These are phyloP conservation scores for Rhododendron molle DNA, from an alignment of 148 eudicot genomes.

Conservation along the genomic window DNA sequence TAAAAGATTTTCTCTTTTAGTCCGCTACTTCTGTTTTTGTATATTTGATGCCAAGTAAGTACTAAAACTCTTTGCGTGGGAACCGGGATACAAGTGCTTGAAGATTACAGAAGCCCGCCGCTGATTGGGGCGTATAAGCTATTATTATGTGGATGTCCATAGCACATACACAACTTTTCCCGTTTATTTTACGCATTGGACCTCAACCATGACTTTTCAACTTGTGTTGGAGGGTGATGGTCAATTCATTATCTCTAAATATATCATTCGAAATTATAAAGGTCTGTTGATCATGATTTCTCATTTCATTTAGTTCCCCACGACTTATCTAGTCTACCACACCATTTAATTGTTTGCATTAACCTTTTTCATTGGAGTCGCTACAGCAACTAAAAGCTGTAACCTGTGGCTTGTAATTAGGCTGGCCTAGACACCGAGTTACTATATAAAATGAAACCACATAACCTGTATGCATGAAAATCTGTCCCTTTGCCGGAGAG, in stretches of 20 bases:
- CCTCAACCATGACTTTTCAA: neutral
- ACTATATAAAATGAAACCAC: neutral
- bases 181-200: neutral
- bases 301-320: neutral
- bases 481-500: neutral
- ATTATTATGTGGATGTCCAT: neutral
- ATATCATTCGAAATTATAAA: neutral
- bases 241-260: neutral
- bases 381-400: neutral
- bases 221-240: neutral
- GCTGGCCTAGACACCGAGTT: neutral
- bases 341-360: neutral
- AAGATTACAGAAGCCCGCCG: neutral
- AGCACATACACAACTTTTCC: neutral
- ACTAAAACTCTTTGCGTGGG: neutral
- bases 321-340: neutral
- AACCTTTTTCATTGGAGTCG: neutral
- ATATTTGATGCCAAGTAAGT: neutral
- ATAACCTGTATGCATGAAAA: neutral
- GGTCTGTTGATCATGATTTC: neutral
- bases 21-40: neutral
- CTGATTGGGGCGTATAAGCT: conserved; percentile 4
- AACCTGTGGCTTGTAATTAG: neutral
- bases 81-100: neutral
- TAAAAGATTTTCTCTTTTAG: neutral